Evolutionary conservation across 768 basidiomycete genomes (phyloP), one percentile per base, ranked within the genome.

Genomic region (Postia placenta): DNA sequence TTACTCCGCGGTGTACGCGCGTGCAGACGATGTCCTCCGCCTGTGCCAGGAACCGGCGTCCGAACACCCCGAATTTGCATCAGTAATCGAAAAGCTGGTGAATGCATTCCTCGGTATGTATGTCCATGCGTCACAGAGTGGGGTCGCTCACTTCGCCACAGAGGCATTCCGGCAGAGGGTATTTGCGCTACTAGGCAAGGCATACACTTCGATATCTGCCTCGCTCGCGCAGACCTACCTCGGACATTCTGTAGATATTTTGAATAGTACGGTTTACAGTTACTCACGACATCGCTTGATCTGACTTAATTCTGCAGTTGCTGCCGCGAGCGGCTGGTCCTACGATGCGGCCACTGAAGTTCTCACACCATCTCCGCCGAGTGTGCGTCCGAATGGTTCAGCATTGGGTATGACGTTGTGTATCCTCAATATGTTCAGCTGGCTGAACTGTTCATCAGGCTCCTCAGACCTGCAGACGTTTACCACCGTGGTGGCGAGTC

Each of bases 121-220:
- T 45, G 38, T 11, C 7, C 7, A 39, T 7, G 42, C 23, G 20
- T 22, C 38, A 19, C 9, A 39, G 20, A 39, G 7, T 19, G 20
- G 7, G 38, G 6, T 39, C 7, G 30, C 30, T n/a, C n/a, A n/a
- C n/a, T 9, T 35, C n/a, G 33, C 33, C n/a, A 35, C 33, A 88
- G 86, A 77, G 2, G 60, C 70, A 7, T 87, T 87, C 65, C 79
- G 83, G 38, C 58, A 59, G 48, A 72, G 79, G 51, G 81, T 80
- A 0, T 73, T 83, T 52, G 56, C 57, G 1, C 68, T 87, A 7
- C 56, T 87, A 19, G 74, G 79, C 7, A 77, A 72, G 56, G 83
- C 82, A n/a, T 87, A 85, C 63, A 74, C 76, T 2, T 79, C 81
- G 1, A 65, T 89, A 20, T 74, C 79, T 11, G 51, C 81, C 11